phyloP scores from a whole-genome alignment of 805 yeast species.

The Schwanniomyces polymorphus region DNA sequence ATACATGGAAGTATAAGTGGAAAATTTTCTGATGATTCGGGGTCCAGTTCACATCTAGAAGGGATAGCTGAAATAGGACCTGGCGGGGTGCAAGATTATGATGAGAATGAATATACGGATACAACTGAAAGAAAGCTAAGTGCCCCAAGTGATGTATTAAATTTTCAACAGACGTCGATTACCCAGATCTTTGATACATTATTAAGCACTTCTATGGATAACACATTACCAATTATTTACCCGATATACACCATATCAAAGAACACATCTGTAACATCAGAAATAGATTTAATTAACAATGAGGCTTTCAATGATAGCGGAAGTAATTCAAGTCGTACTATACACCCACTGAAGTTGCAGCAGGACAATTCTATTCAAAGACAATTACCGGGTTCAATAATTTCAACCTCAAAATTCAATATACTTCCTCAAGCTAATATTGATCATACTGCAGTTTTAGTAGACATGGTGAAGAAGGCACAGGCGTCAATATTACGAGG shows the following conservation, averaged over 20 bases:
- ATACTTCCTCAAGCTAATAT: not conserved
- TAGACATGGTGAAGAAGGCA: conserved; percentile 4
- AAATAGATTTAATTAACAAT: not conserved
- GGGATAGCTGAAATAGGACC: not conserved
- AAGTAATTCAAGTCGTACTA: not conserved
- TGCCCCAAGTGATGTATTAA: conserved; percentile 14
- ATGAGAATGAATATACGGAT: not conserved
- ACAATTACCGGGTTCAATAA: conserved; percentile 8
- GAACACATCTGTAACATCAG: not conserved
- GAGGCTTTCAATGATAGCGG: not conserved
- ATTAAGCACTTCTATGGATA: conserved; percentile 16
- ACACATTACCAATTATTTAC: conserved; percentile 33
- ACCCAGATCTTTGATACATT: conserved; percentile 35
- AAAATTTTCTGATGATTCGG: not conserved
- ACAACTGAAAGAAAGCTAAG: not conserved
- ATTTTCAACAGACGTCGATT: conserved; percentile 12
- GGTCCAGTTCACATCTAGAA: not conserved
- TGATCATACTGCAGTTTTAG: conserved; percentile 6
- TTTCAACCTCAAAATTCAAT: not conserved
- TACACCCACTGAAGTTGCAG: not conserved
- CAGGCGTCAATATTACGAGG: conserved; percentile 22
- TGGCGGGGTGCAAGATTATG: not conserved
- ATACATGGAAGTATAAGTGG: not conserved
- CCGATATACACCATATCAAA: conserved; percentile 32
- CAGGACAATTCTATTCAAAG: not conserved